Evolutionary conservation across 2,329 filamentous ascomycete species (phyloP).

Genomic region (Sporothrix pseudoabietina): DNA sequence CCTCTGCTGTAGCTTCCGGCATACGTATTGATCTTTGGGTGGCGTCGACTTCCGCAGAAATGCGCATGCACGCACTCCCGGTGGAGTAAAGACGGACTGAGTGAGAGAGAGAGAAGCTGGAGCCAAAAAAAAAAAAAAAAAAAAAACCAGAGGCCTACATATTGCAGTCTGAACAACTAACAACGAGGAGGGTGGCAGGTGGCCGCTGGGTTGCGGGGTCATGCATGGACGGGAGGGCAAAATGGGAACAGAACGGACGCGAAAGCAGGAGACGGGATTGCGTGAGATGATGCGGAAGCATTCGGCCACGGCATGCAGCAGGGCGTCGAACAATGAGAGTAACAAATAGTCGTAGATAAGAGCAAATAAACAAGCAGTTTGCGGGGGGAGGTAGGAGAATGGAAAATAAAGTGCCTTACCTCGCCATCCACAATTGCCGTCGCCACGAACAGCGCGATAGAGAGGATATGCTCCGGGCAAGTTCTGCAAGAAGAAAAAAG

Average conservation of each 20-base stretch:
- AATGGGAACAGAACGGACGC: slow-evolving; percentile 14
- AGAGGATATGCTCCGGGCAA: slow-evolving; percentile 82
- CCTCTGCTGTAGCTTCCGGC: neutral
- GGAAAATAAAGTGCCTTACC: slow-evolving; percentile 59
- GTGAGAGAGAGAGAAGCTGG: neutral
- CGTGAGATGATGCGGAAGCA: neutral
- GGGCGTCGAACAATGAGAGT: neutral
- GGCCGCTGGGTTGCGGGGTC: slow-evolving; percentile 21
- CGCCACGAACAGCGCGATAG: slow-evolving; percentile 84
- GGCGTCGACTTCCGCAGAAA: neutral
- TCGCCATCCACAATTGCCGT: slow-evolving; percentile 97
- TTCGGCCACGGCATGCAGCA: neutral
- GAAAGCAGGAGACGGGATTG: neutral
- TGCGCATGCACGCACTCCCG: neutral
- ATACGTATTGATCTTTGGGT: neutral
- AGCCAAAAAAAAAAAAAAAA: neutral
- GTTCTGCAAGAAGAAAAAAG: slow-evolving; percentile 58
- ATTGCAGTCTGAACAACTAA: neutral
- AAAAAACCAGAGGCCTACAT: neutral
- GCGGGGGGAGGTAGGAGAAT: neutral
- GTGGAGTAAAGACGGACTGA: neutral
- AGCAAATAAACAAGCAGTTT: neutral
- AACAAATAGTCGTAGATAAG: no score
- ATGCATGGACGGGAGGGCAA: slow-evolving; percentile 23
- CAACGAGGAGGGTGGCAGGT: slow-evolving; percentile 6